A percentile compares a stretch with the other conserved stretches of the same genome.
Conservation (phyloP, 176 grass and related monocot genomes). For the Thinopyrum elongatum region DNA sequence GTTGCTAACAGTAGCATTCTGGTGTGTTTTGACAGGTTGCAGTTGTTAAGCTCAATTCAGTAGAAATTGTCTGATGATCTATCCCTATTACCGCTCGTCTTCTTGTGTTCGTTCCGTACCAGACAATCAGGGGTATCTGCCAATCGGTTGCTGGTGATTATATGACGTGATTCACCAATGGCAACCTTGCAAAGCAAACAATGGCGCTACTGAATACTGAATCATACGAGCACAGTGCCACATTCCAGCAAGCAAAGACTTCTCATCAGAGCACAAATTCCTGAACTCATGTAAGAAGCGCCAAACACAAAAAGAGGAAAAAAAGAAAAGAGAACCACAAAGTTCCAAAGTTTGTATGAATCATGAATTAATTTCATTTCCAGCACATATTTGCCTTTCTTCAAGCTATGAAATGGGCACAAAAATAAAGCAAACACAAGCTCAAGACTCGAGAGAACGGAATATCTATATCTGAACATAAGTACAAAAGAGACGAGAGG, state of each 20-base stretch:
- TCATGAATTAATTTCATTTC: neutral
- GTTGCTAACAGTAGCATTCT: neutral
- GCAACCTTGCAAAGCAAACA: neutral
- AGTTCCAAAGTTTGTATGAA: neutral
- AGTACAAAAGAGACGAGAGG: neutral
- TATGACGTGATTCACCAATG: neutral
- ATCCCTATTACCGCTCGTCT: neutral
- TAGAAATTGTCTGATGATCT: neutral
- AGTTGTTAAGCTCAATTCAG: neutral
- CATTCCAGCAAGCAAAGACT: neutral
- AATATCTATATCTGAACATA: slow-evolving; percentile 6
- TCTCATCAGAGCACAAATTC: neutral
- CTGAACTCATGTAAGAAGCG: neutral
- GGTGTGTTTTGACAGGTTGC: neutral
- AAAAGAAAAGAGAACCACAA: neutral
- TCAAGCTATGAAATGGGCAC: neutral
- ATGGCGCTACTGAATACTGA: neutral
- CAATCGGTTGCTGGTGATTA: neutral
- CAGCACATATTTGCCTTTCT: neutral
- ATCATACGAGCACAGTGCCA: neutral
- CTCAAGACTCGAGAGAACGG: neutral
- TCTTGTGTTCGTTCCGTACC: neutral
- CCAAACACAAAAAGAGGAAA: neutral
- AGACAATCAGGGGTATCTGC: too few relatives aligned
- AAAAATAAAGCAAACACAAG: neutral